A percentile compares a stretch with the other conserved stretches of the same genome.
phyloP scores from a whole-genome alignment of 1,284 basidiomycete species.

The Sporisorium iseilematis-ciliati region DNA sequence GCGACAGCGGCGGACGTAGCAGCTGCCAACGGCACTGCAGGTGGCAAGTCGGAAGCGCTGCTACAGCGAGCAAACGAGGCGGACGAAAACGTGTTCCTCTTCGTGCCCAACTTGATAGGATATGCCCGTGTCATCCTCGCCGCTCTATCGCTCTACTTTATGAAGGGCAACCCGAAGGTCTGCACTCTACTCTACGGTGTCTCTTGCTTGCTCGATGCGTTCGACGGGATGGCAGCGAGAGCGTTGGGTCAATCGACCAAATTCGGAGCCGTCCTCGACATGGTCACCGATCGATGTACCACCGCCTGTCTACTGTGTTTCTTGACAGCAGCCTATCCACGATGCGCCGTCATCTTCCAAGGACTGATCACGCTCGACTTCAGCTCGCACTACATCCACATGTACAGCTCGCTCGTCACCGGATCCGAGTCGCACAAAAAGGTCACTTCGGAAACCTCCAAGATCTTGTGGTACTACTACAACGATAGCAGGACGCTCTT shows the following conservation, averaged over 20 bases:
- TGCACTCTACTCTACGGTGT: slow-evolving; percentile 91
- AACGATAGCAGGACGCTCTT: slow-evolving; percentile 90
- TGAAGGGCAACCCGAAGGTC: slow-evolving; percentile 84
- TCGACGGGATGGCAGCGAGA: slow-evolving; percentile 94
- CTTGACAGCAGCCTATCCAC: slow-evolving; percentile 88
- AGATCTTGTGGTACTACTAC: slow-evolving; percentile 93
- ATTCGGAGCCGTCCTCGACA: slow-evolving; percentile 97
- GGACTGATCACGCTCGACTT: slow-evolving; percentile 97
- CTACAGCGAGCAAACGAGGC: slow-evolving; percentile 49
- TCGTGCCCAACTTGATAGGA: slow-evolving; percentile 94
- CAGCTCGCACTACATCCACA: slow-evolving; percentile 99
- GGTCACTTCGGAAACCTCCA: slow-evolving; percentile 89
- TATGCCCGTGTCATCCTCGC: slow-evolving; percentile 93
- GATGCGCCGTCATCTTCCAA: slow-evolving; percentile 87
- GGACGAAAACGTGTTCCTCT: slow-evolving; percentile 73
- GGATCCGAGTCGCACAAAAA: slow-evolving; percentile 93
- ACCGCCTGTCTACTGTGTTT: slow-evolving; percentile 95
- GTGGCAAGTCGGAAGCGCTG: slow-evolving; percentile 35
- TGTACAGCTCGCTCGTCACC: slow-evolving; percentile 97
- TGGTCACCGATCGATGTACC: slow-evolving; percentile 99
- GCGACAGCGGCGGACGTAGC: slow-evolving; percentile 36
- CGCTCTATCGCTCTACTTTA: slow-evolving; percentile 88
- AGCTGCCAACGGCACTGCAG: slow-evolving; percentile 27
- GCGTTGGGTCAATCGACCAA: slow-evolving; percentile 87
- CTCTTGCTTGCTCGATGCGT: slow-evolving; percentile 94